Base-by-base conservation (phyloP, 2,329 filamentous ascomycete species). In the Davidsoniella neocaledoniae region DNA sequence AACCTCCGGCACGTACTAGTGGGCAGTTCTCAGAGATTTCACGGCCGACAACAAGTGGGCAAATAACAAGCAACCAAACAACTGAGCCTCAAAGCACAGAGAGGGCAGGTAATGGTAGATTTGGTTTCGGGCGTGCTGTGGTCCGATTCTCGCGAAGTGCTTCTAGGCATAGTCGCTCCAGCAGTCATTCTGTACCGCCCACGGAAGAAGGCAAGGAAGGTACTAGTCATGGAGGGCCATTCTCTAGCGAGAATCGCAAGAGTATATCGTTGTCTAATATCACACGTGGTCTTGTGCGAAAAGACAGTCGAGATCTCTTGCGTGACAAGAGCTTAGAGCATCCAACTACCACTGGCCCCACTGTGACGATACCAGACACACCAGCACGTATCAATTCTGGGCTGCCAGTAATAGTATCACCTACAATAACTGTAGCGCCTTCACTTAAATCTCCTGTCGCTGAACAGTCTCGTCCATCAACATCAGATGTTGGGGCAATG, bases 91-190 rank as follows among this genome's bases (percentile, higher is more conserved):
- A 5, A 6, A 21, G 10, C 8, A 25, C n/a, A 5, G 51, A 53
- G 17, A 43, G 48, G 6, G 14, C 19, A 8, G 40, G 21, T 39
- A 25, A 23, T 29, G 44, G 51, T 14, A 38, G 51, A n/a, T 50
- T 46, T 14, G 48, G 43, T 12, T 48, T 53, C 33, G 51, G 51
- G 2, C 43, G 51, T 19, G 51, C 48, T 4, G 51, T 53, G 26
- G 51, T 49, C 9, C 48, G 51, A 19, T 53, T 53, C 21, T 53
- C 51, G 7, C 33, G 51, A 23, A 53, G 51, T 41, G 51, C 51
- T 10, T 53, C 51, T 14, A 37, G 51, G 19, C 51, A 53, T 17
- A 53, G 51, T 43, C 44, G 48, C 5, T 53, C 51, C n/a, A 53
- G 51, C 26, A 53, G 48, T 40, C 51, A 53, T 25, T 49, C 47